phyloP scores from a whole-genome alignment of 306 rosid species.

The Morella rubra region DNA sequence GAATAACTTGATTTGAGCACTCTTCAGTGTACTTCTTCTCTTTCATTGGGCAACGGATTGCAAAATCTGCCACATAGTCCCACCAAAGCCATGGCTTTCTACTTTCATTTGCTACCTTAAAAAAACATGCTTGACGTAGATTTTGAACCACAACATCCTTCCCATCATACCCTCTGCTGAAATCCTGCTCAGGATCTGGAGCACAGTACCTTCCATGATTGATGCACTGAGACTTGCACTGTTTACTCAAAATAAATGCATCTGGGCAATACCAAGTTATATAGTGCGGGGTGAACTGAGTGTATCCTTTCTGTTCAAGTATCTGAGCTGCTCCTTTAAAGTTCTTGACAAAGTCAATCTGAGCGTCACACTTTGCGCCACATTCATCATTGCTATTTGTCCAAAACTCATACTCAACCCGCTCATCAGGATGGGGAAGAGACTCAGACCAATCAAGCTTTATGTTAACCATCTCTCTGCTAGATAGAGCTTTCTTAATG shows the following conservation, averaged over 20 bases:
- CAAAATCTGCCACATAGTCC: constrained; percentile 91
- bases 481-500: constrained; percentile 65
- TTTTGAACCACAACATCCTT: constrained; percentile 92
- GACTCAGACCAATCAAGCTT: constrained; percentile 98
- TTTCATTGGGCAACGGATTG: constrained; percentile 95
- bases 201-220: constrained; percentile 93
- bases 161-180: constrained; percentile 87
- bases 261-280: constrained; percentile 96
- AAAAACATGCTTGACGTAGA: constrained; percentile 91
- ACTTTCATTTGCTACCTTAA: constrained; percentile 84
- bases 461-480: constrained; percentile 64
- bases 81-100: constrained; percentile 99
- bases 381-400: constrained; percentile 96
- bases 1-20: constrained; percentile 80
- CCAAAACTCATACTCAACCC: constrained; percentile 96
- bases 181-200: constrained; percentile 97
- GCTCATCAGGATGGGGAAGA: constrained; percentile 97
- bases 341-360: constrained; percentile 67
- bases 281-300: constrained; percentile 87
- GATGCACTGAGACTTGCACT: constrained; percentile 89
- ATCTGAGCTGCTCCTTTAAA: constrained; percentile 92
- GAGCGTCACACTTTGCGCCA: constrained; percentile 82
- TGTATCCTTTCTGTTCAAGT: constrained; percentile 80
- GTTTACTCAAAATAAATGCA: constrained; percentile 70
- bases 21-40: constrained; percentile 63